Base-by-base conservation (phyloP, 73 alveolate genomes). In the Paramecium sonneborni region DNA sequence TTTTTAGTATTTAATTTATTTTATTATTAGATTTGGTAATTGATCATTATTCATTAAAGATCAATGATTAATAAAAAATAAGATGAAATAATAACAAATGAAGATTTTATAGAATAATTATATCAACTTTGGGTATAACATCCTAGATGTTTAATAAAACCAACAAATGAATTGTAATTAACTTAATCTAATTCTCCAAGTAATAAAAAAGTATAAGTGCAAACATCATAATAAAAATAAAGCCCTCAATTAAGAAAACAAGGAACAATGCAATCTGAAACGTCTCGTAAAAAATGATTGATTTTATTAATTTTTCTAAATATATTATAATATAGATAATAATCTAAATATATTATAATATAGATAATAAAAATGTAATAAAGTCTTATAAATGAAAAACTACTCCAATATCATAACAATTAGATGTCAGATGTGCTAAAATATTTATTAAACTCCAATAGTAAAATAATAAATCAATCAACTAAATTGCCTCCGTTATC, bases 401-500 rank as follows among this genome's bases (percentile, higher is more conserved):
- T 62, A 26, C 44, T 62, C 1, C 26, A 30, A 12, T 62, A 62
- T 62, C 84, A 62, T 62, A 26, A 62, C 6, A 62, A 26, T 30
- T 26, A 62, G 21, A 62, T 62, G 84, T 62, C 84, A 6, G 84
- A 62, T 10, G 39, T 62, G 24, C 48, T 62, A 5, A 62, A 62
- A 26, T 26, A 62, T 62, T 62, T 62, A 26, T 32, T 62, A 2
- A 62, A 32, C 28, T 62, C 84, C 24, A 62, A 62, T 20, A 32
- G 44, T 62, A 62, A 26, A 26, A 26, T 62, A 62, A 62, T 46
- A 23, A 26, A 62, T 30, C 39, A 62, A 30, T 30, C 84, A 9
- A 30, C 84, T 23, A 62, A 62, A 26, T 62, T 62, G 39, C 84
- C 84, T 32, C 84, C 84, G 24, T 32, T 62, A 30, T 62, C 84